Evolutionary conservation across 208 protist genomes (phyloP).

Genomic region (Trypanosoma brucei): DNA sequence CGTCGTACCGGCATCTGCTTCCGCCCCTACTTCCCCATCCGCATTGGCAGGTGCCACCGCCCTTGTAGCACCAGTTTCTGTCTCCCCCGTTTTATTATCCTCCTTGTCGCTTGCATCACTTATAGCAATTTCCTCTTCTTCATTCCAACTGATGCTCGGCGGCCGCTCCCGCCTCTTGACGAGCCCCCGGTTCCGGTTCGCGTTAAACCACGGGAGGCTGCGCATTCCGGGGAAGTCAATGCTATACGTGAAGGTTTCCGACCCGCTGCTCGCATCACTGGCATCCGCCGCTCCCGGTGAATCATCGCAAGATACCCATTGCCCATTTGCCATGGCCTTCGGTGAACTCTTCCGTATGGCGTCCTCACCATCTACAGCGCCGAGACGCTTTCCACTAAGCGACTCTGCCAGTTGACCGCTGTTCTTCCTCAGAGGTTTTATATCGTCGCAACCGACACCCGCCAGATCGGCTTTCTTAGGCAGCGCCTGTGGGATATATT

Average conservation of each 20-base stretch:
- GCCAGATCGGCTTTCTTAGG: neutral
- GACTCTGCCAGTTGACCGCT: no score
- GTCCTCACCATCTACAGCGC: no score
- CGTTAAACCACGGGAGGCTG: constrained; percentile 11
- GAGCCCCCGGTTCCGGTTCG: neutral
- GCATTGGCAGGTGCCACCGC: neutral
- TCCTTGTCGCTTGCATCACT: neutral
- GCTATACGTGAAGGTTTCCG: neutral
- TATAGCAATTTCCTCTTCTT: constrained; percentile 16
- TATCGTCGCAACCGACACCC: neutral
- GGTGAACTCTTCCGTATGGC: no score
- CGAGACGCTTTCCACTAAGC: no score
- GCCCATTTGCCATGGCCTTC: no score
- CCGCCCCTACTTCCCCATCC: neutral
- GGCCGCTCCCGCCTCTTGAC: neutral
- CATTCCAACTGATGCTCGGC: constrained; percentile 6
- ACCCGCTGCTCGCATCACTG: neutral
- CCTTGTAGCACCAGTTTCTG: neutral
- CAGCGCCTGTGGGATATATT: neutral
- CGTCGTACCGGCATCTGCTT: neutral
- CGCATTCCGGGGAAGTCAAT: neutral
- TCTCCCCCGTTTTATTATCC: neutral
- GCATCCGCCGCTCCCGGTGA: neutral
- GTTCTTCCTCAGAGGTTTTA: neutral
- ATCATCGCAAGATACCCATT: neutral